Evolutionary conservation across 2,329 filamentous ascomycete species (phyloP).

Genomic region (Ophidiomyces ophidiicola): DNA sequence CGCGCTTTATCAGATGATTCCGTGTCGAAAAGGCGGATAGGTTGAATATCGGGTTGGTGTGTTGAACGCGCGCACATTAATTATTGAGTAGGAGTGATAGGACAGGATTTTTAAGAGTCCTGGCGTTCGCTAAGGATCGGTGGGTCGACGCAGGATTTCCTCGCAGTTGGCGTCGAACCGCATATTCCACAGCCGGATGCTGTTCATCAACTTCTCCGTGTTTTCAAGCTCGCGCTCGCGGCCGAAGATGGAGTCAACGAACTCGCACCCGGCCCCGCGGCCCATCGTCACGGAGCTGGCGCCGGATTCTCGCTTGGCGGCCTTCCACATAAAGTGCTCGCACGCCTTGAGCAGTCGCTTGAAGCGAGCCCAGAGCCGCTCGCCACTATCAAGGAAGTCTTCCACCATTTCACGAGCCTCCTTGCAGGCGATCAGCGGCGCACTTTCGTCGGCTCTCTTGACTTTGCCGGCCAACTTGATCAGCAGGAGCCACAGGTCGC

Average conservation of each 20-base stretch:
- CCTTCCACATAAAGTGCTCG: constrained; percentile 90
- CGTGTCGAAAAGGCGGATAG: background rate
- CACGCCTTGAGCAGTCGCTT: constrained; percentile 79
- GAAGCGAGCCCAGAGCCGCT: constrained; percentile 74
- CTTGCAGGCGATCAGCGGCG: constrained; percentile 56
- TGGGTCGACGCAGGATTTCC: constrained; percentile 51
- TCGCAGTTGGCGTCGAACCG: constrained; percentile 95
- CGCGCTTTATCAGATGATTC: background rate
- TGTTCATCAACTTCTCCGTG: constrained; percentile 87
- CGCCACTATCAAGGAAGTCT: constrained; percentile 81
- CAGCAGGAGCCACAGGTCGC: constrained; percentile 86
- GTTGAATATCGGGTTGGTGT: background rate
- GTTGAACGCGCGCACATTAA: background rate
- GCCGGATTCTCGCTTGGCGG: constrained; percentile 57
- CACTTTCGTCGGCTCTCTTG: constrained; percentile 72
- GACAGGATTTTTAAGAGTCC: background rate
- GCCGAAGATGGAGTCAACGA: constrained; percentile 91
- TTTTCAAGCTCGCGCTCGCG: constrained; percentile 77
- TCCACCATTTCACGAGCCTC: constrained; percentile 72
- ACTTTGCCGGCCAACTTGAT: constrained; percentile 91
- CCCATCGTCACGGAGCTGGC: constrained; percentile 63
- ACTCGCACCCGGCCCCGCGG: constrained; percentile 84
- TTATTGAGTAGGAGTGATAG: background rate
- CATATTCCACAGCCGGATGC: constrained; percentile 76
- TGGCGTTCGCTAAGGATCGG: background rate